Conservation (phyloP, 768 basidiomycete species). For the Tubosaeta brunneosetosa region DNA sequence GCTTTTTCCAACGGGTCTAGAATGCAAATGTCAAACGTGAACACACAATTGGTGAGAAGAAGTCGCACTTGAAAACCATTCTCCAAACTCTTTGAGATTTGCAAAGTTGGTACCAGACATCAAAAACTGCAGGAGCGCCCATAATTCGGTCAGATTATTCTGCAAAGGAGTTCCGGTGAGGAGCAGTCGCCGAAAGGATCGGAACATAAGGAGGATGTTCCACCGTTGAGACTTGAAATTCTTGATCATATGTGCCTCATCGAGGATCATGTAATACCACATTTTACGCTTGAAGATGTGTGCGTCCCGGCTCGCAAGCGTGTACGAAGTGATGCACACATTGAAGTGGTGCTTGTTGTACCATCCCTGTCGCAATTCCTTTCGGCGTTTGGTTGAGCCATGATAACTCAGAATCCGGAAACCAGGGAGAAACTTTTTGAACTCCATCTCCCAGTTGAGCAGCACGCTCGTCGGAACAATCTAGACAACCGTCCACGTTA, state of each 20-base stretch:
- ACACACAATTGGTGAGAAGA: neutral
- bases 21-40: neutral
- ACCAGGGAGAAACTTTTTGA: constrained; percentile 91
- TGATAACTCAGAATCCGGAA: constrained; percentile 88
- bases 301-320: constrained; percentile 86
- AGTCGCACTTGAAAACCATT: constrained; percentile 91
- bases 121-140: constrained; percentile 92
- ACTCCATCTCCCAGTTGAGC: constrained; percentile 96
- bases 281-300: constrained; percentile 88
- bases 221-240: constrained; percentile 93
- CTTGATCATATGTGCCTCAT: constrained; percentile 98
- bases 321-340: constrained; percentile 92
- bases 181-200: constrained; percentile 79
- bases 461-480: constrained; percentile 92
- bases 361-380: constrained; percentile 89
- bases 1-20: constrained; percentile 93
- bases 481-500: constrained; percentile 27
- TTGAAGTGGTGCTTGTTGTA: constrained; percentile 86
- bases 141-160: constrained; percentile 94
- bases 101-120: constrained; percentile 89
- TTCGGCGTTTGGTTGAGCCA: constrained; percentile 82
- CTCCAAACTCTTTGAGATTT: constrained; percentile 87
- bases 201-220: constrained; percentile 87
- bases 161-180: constrained; percentile 95
- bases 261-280: constrained; percentile 96